Evolutionary conservation across 83 land plant genomes (phyloP).

Genomic region (Diphasiastrum complanatum): DNA sequence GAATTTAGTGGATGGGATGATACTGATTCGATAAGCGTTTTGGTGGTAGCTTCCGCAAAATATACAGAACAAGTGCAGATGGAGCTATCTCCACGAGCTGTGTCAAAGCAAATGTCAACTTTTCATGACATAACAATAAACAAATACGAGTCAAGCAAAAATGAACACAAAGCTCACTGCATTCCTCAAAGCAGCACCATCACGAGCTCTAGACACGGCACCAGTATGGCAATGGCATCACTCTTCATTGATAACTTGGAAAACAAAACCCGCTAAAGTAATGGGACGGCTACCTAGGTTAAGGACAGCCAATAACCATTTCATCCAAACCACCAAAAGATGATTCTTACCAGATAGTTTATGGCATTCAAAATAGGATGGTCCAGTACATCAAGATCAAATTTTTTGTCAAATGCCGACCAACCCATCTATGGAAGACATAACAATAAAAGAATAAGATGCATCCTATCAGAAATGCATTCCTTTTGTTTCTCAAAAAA

Average conservation of each 20-base stretch:
- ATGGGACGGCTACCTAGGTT: no score
- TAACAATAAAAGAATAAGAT: neutral
- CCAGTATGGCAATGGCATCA: no score
- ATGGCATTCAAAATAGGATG: conserved; percentile 76
- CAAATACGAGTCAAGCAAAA: no score
- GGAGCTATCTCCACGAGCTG: conserved; percentile 91
- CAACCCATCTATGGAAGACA: conserved; percentile 37
- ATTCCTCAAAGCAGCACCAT: no score
- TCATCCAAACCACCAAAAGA: no score
- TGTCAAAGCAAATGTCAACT: conserved; percentile 15
- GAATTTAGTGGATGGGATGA: conserved; percentile 61
- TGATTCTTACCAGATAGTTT: conserved; percentile 67
- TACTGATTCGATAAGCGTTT: conserved; percentile 74
- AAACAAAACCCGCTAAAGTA: no score
- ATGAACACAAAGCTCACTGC: no score
- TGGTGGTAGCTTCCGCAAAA: conserved; percentile 86
- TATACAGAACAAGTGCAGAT: conserved; percentile 81
- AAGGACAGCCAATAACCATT: no score
- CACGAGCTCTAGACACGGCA: no score
- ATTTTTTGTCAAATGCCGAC: conserved; percentile 67
- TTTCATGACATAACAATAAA: no score
- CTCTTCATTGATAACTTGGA: no score
- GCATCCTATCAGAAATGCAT: neutral
- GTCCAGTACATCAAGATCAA: conserved; percentile 68
- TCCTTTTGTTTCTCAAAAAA: no score